Base-by-base conservation (phyloP, 2,329 filamentous ascomycete genomes). In the Emericellopsis cladophorae region DNA sequence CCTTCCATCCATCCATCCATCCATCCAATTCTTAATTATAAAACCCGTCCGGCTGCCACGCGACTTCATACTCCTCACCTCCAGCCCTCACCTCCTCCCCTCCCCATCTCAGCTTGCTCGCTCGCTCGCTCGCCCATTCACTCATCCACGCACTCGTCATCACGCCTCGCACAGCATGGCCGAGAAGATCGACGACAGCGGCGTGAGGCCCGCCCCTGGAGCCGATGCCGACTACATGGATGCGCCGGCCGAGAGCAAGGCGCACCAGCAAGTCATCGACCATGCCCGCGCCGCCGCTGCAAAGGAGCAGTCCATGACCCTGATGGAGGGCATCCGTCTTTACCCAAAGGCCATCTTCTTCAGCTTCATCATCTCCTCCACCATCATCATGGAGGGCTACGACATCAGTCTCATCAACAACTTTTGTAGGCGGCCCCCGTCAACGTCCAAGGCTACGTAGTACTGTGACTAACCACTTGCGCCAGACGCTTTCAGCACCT, bases 321-420 rank as follows among this genome's bases (percentile, higher is more conserved):
- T 94, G 43, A 54, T 74, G 56, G 77, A 94, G 64, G 87, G 85
- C 46, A 70, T 94, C 58, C 77, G 70, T 54, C 70, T 92, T 22
- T 95, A 95, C 55, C 87, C 86, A 44, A 90, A 93, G 65, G 88
- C 88, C 18, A 80, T 93, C 42, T 72, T 66, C 18, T 95, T 86
- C 85, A 86, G 80, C 51, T 54, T 94, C 39, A 66, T 93, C 44
- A 89, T 95, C 59, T 90, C 83, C n/a, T 90, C 85, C 0, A 89
- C 84, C 56, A 92, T 94, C 53, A 78, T 76, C 52, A 95, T 95
- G 88, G 87, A 94, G 60, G 87, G 85, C 29, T 93, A 89, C 64
- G 86, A 94, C 55, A 70, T 92, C 44, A 80, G 76, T 52, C 66
- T 93, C 40, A 76, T 92, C 51, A 86, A 81, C 65, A 89, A 89